Evolutionary conservation across 176 grass and related monocot species (phyloP), one percentile per base, ranked within the genome.

Genomic region (Oryza rufipogon): DNA sequence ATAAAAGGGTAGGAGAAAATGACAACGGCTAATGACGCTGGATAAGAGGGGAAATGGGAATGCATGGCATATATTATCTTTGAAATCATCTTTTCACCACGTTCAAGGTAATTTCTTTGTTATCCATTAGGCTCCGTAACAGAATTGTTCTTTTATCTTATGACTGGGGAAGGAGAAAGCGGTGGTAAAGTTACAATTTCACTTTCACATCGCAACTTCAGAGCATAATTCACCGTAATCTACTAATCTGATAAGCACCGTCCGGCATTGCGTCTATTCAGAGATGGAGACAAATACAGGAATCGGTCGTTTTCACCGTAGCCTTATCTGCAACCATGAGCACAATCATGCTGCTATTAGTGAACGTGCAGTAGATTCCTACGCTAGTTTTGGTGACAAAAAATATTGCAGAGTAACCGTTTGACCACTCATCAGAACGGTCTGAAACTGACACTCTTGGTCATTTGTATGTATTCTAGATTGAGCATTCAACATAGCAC

Each of bases 401-500:
- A 51, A 49, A 23, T 41, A 41, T 15, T 5, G 12, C 8, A 54
- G 10, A 14, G 66, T 6, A 11, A 58, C 54, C 19, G 52, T 56
- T 56, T 48, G 25, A 80, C 32, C 45, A n/a, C 10, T 69, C 28
- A 9, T 36, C 28, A 70, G 46, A 45, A 81, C 68, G 34, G 6
- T 54, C n/a, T 28, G 58, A 66, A 83, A 64, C 39, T 36, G 58
- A 12, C 32, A 36, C 20, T 8, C 19, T 28, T 49, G 8, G 15
- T 38, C 33, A 60, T 44, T 20, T 34, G 25, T 66, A 54, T 66
- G 20, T 39, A 82, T 82, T 79, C 86, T 33, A 80, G 77, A 70
- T 80, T 82, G 25, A 89, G 76, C 26, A 48, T 36, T 78, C 80
- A 91, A 68, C 88, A 77, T 85, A 74, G 73, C 42, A 70, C 39